phyloP scores from a whole-genome alignment of 192 early-diverging fungal species.

The Entomortierella lignicola region DNA sequence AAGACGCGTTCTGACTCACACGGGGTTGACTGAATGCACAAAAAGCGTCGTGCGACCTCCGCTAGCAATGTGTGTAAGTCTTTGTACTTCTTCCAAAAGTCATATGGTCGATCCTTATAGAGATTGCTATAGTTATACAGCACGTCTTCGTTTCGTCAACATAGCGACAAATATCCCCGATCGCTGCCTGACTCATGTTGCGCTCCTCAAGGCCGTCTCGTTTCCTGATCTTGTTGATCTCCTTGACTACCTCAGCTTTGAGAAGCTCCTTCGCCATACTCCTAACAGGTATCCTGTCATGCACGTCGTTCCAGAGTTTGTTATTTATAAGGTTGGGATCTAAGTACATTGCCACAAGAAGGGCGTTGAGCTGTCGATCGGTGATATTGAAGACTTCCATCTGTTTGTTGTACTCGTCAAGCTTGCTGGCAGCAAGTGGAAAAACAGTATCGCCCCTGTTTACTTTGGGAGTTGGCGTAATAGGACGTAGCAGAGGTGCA shows the following conservation, averaged over 20 bases:
- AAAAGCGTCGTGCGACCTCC: slow-evolving; percentile 14
- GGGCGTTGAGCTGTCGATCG: slow-evolving; percentile 4
- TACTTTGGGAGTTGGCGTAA: background rate
- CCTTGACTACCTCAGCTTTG: background rate
- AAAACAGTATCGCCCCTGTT: background rate
- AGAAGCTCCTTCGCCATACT: background rate
- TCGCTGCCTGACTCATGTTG: too few species aligned
- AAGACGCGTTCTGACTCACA: slow-evolving; percentile 17
- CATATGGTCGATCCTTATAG: slow-evolving; percentile 7
- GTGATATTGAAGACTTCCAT: background rate
- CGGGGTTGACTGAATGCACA: slow-evolving; percentile 12
- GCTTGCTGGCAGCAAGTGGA: background rate
- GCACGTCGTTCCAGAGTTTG: background rate
- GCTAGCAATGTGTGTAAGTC: background rate
- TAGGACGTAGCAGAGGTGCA: background rate
- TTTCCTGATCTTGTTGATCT: background rate
- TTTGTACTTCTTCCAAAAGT: slow-evolving; percentile 10
- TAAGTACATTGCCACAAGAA: slow-evolving; percentile 7
- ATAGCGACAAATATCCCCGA: background rate
- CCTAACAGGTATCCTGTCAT: background rate
- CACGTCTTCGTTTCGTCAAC: background rate
- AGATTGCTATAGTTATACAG: too few species aligned
- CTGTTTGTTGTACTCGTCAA: background rate
- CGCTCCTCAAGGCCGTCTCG: too few species aligned
- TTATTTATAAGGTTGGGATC: slow-evolving; percentile 2